These are phyloP conservation scores for Lipomyces japonicus DNA, from an alignment of 805 yeast genomes.

Conservation along the genomic window DNA sequence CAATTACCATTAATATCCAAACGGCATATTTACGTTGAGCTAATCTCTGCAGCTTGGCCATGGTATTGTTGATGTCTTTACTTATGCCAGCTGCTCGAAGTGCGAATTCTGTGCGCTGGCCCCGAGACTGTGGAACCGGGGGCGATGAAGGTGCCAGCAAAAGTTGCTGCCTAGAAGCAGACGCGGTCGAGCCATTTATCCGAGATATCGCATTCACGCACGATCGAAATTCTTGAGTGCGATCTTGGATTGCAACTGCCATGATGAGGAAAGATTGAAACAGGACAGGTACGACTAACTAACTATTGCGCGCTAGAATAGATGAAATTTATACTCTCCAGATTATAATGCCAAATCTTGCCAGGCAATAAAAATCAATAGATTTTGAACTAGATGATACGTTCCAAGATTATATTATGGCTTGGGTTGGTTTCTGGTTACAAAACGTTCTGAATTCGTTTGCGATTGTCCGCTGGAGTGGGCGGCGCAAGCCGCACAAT, in stretches of 20 bases:
- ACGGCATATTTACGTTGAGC: conserved; percentile 47
- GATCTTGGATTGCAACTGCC: conserved; percentile 44
- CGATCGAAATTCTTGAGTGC: conserved; percentile 90
- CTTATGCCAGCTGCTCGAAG: conserved; percentile 76
- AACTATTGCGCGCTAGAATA: no score
- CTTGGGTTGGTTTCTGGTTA: no score
- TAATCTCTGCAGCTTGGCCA: conserved; percentile 71
- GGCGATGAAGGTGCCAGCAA: conserved; percentile 15
- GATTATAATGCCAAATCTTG: no score
- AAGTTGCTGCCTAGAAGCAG: conserved; percentile 22
- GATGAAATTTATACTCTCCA: no score
- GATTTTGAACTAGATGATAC: not conserved
- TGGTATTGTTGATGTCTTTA: conserved; percentile 80
- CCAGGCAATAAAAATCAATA: not conserved
- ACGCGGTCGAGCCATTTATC: conserved; percentile 27
- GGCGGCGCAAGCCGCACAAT: no score
- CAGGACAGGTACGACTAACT: no score
- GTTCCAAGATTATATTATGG: not conserved
- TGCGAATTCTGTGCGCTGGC: conserved; percentile 54
- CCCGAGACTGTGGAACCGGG: conserved; percentile 25
- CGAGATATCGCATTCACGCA: conserved; percentile 76
- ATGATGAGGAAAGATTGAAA: no score
- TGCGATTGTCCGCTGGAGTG: no score
- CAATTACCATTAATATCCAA: not conserved
- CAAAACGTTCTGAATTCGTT: no score